Percentiles rank a stretch among this genome's conserved stretches.
Conservation (phyloP, 2,329 filamentous ascomycete species). For the Herpotrichia juniperi region DNA sequence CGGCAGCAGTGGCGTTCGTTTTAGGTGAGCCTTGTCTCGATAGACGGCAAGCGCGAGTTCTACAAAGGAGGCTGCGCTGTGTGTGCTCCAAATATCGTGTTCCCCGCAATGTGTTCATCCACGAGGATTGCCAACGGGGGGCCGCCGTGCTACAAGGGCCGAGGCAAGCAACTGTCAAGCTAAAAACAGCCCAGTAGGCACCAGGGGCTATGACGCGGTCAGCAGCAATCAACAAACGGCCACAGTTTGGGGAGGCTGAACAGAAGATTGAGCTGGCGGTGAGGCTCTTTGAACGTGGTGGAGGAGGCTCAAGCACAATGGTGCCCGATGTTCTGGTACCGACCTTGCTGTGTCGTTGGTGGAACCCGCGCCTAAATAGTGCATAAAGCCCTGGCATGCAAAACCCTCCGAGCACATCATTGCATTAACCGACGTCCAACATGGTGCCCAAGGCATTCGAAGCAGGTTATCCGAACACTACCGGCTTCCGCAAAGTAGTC, state of each 20-base stretch:
- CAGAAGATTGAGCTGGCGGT: not conserved
- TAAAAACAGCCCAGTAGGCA: not conserved
- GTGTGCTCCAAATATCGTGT: constrained; percentile 29
- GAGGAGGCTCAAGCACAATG: constrained; percentile 10
- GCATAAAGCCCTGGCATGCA: not conserved
- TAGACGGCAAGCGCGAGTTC: constrained; percentile 7
- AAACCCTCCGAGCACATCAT: not conserved
- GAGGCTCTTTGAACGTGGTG: not conserved
- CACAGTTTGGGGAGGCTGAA: not conserved
- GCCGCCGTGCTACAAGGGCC: constrained; percentile 7
- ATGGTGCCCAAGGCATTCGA: constrained; percentile 53
- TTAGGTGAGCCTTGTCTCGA: constrained; percentile 14
- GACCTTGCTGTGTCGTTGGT: not conserved
- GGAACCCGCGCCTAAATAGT: not conserved
- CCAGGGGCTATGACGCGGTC: not conserved
- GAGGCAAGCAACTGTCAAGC: constrained; percentile 8
- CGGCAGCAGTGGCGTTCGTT: constrained; percentile 29
- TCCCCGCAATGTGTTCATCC: constrained; percentile 28
- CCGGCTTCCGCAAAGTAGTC: constrained; percentile 54
- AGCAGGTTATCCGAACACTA: constrained; percentile 52
- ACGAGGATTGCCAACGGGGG: constrained; percentile 27
- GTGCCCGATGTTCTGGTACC: constrained; percentile 8
- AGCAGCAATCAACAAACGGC: constrained; percentile 1
- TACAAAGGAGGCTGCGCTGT: constrained; percentile 11
- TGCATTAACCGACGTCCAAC: constrained; percentile 21